These are phyloP conservation scores for Chaetomium sp. DNA, from an alignment of 2,329 filamentous ascomycete genomes.

Conservation along the genomic window DNA sequence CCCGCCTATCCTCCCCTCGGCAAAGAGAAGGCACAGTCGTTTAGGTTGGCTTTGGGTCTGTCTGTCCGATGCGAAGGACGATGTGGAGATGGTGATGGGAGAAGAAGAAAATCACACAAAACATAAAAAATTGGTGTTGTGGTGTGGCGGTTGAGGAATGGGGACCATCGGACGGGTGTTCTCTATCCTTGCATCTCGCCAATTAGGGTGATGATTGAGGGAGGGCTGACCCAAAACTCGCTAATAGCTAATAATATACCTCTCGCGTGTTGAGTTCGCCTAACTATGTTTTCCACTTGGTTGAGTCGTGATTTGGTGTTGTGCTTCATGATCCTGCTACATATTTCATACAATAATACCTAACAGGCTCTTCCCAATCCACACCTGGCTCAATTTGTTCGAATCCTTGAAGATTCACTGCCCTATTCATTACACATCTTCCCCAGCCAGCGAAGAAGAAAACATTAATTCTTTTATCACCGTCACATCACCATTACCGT, in stretches of 20 bases:
- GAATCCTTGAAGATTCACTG: no score
- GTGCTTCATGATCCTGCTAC: background rate
- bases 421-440: no score
- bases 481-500: background rate
- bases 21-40: slow-evolving; percentile 35
- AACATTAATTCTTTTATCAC: background rate
- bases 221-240: slow-evolving; percentile 26
- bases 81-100: slow-evolving; percentile 11
- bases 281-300: background rate
- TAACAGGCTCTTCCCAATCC: no score
- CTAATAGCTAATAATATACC: slow-evolving; percentile 42
- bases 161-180: slow-evolving; percentile 24
- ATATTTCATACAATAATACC: background rate
- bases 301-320: background rate
- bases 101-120: slow-evolving; percentile 25
- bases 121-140: slow-evolving; percentile 14
- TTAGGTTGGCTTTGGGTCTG: slow-evolving; percentile 30
- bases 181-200: slow-evolving; percentile 15
- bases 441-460: no score
- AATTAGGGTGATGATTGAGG: slow-evolving; percentile 22
- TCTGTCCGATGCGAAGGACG: slow-evolving; percentile 27
- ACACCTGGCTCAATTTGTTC: no score
- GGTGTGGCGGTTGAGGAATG: slow-evolving; percentile 4
- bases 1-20: slow-evolving; percentile 33
- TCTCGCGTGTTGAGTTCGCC: slow-evolving; percentile 39